Evolutionary conservation across 108 stramenopile species (phyloP).

Genomic region (Fistulifera solaris): DNA sequence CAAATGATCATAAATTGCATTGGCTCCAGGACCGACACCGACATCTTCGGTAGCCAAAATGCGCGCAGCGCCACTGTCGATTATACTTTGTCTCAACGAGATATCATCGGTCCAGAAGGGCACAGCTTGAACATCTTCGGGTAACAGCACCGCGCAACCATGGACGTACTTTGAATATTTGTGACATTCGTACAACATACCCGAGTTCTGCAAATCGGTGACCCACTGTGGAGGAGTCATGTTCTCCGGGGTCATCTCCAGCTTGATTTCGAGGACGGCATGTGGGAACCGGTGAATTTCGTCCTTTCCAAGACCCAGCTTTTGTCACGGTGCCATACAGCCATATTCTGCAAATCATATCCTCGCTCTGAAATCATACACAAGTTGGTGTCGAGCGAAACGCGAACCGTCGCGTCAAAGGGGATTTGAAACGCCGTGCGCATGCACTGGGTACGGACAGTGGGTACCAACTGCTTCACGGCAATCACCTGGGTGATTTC

Average conservation of each 20-base stretch:
- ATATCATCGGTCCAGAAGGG: constrained; percentile 98
- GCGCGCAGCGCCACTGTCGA: constrained; percentile 59
- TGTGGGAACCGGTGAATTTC: constrained; percentile 95
- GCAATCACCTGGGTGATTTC: constrained; percentile 86
- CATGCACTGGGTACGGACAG: constrained; percentile 94
- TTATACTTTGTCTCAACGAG: constrained; percentile 81
- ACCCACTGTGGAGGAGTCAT: constrained; percentile 89
- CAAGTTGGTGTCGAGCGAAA: constrained; percentile 92
- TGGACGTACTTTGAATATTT: constrained; percentile 88
- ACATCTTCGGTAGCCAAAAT: constrained; percentile 51
- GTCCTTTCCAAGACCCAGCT: constrained; percentile 53
- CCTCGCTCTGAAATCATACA: constrained; percentile 95
- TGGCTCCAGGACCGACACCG: constrained; percentile 78
- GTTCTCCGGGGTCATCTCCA: constrained; percentile 83
- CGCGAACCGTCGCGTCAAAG: constrained; percentile 92
- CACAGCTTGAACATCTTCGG: constrained; percentile 88
- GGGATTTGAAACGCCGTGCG: constrained; percentile 97
- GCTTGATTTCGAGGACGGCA: constrained; percentile 93
- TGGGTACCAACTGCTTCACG: constrained; percentile 90
- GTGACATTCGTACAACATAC: constrained; percentile 86
- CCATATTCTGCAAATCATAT: constrained; percentile 77
- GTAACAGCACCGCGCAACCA: constrained; percentile 82
- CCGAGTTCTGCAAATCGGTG: constrained; percentile 79
- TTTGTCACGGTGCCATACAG: constrained; percentile 90
- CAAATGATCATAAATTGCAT: constrained; percentile 76